Evolutionary conservation across 2,329 filamentous ascomycete genomes (phyloP), one percentile per base, ranked within the genome.

Genomic region (Scedosporium boydii): DNA sequence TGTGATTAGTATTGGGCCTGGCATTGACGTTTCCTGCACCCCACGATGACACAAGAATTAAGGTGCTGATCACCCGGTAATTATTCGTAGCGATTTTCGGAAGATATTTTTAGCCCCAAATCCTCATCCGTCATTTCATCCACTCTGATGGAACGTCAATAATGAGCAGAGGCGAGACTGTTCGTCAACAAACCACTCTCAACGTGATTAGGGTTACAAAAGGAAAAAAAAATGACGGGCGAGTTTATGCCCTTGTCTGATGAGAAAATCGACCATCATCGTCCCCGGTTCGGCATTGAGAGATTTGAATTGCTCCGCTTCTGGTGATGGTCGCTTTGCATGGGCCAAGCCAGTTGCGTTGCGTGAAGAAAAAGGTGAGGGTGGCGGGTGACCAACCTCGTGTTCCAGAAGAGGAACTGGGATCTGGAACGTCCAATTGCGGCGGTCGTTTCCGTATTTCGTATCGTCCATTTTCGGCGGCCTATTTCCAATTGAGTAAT

Each of bases 341-440:
- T 14, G 12, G 51, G 21, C 9, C 26, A 14, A 6, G 21, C 9
- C 26, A 14, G 48, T 12, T 12, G n/a, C 1, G 18, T 9, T 26
- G 48, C 10, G 51, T 55, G 51, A 21, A 14, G 1, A 27, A 23
- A 12, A 23, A 55, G 21, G 23, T 18, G 18, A 27, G 21, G 23
- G 51, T 14, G 51, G 51, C 51, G 51, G 51, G 51, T 55, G 51
- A 55, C 51, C 51, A 55, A 55, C 51, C 51, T 55, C 51, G 51
- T 55, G 51, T 55, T 55, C 51, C 34, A 12, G 12, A 55, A 55
- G 23, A 7, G n/a, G 18, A 9, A 27, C 51, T 23, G 12, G 7
- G 6, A 48, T 48, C 44, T 38, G 34, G 34, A 38, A 38, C 21
- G 23, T 29, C 51, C 51, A 55, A 55, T 55, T 26, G 18, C 18